Base-by-base conservation (phyloP, 495 filamentous ascomycete genomes). In the Mycothermus thermophilus region DNA sequence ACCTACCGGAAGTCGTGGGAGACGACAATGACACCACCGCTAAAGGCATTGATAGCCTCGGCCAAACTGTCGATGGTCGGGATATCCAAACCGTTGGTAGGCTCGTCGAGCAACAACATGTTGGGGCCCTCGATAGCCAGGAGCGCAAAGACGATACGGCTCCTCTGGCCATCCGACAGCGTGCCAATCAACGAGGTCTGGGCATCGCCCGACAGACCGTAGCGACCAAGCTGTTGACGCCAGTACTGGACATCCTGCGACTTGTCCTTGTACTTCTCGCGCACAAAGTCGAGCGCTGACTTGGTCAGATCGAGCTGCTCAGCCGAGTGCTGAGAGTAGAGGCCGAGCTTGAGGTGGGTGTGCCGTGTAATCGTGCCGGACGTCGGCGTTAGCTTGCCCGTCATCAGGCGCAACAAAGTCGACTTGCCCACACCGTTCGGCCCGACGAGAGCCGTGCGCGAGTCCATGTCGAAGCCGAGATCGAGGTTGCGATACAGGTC, bases 381-480 rank as follows among this genome's bases (percentile, higher is more conserved):
- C 28, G 83, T 94, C 18, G 90, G 80, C 10, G 79, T 85, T 26
- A 99, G 72, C 66, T 88, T 85, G 59, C 86, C 87, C 17, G 92
- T 99, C 83, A 99, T 96, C 37, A 99, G 72, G 51, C 84, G 82
- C 21, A 99, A 77, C 21, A 99, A 72, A 9, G 90, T 99, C n/a
- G 92, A 96, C 66, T 99, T 99, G 52, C 90, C 90, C 35, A 99
- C 90, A 84, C 90, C 90, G 63, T 99, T 99, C 52, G 90, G 90
- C 27, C 90, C 90, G 50, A 99, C 90, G 32, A 99, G 77, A 13
- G 90, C 92, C 16, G 90, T 90, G 57, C 90, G 82, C 37, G 83
- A 92, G 63, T 99, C 90, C 90, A 99, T 99, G 60, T 99, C 90
- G 38, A 99, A 87, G 72, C 90, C 90, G 46, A 99, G 78, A 59